Base-by-base conservation (phyloP, 345 rosid species). In the Conringia planisiliqua region DNA sequence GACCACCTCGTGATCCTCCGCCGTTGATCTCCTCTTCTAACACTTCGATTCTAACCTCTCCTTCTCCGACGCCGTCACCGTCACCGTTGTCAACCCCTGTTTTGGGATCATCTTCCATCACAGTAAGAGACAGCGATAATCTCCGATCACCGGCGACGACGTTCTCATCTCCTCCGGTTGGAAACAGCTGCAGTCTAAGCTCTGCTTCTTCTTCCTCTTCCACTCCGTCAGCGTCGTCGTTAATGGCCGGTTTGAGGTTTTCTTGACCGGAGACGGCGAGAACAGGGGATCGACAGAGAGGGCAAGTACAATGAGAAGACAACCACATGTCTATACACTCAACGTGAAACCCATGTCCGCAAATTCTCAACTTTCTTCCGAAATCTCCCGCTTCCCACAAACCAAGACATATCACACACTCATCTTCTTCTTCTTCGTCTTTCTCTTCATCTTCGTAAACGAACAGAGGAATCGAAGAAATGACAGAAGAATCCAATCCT, bases 261-360 rank as follows among this genome's bases (percentile, higher is more conserved):
- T 39, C 68, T 40, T 75, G 35, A 13, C 4, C 47, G 0, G 78
- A 36, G 24, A 6, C 12, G 10, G 48, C 14, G 17, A 76, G 79
- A 76, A 76, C 75, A 69, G 79, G 51, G 27, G 70, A 69, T 68
- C 97, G 76, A 74, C 98, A 92, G 30, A 84, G 78, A 54, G 98
- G 98, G 55, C 98, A 92, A 42, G 76, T 88, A 1, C 86, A 66
- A 65, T 89, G 90, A 65, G 90, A 89, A 20, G 78, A 75, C 63
- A 93, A 66, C 98, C 98, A 93, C 87, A 81, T 90, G 27, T 90
- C 97, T 40, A 93, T 86, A 61, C 97, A 93, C 65, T 88, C 90
- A 18, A 88, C 84, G 39, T 90, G 98, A 68, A 93, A 93, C 33
- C 75, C 75, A 68, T 93, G 98, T 16, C 88, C 89, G 33, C 98